Evolutionary conservation across 345 rosid genomes (phyloP).

Genomic region (Anacardium occidentale): DNA sequence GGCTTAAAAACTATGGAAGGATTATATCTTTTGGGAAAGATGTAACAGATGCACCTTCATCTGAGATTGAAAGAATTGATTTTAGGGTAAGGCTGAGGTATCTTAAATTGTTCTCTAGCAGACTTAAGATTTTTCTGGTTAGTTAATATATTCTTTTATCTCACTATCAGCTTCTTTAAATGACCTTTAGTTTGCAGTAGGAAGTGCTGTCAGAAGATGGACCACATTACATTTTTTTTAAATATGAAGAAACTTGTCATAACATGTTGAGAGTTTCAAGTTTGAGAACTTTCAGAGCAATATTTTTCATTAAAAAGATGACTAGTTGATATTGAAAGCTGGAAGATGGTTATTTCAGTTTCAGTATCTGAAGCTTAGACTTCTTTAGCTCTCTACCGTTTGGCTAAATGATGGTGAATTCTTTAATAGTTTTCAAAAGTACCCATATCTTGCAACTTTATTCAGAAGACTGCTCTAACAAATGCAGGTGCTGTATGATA

Average conservation of each 20-base stretch:
- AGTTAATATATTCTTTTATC: neutral
- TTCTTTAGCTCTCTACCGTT: neutral
- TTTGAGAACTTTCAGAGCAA: neutral
- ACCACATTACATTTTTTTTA: neutral
- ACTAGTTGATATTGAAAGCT: neutral
- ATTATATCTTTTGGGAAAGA: slow-evolving; percentile 86
- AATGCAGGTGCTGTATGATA: neutral
- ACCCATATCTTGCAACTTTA: neutral
- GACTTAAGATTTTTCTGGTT: neutral
- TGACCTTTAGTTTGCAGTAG: neutral
- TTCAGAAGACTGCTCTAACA: neutral
- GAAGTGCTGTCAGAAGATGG: neutral
- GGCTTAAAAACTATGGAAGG: slow-evolving; percentile 67
- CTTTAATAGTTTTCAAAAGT: neutral
- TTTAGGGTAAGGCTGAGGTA: slow-evolving; percentile 58
- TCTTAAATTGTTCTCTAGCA: slow-evolving; percentile 5
- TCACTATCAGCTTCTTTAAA: neutral
- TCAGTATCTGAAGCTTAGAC: neutral
- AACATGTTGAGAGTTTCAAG: neutral
- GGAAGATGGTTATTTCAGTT: neutral
- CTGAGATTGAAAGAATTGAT: slow-evolving; percentile 69
- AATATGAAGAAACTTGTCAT: neutral
- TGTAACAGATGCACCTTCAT: slow-evolving; percentile 61
- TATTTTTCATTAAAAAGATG: neutral
- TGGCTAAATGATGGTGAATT: neutral